These are phyloP conservation scores for Xanthoparmelia taractica DNA, from an alignment of 495 filamentous ascomycete genomes.

Conservation along the genomic window DNA sequence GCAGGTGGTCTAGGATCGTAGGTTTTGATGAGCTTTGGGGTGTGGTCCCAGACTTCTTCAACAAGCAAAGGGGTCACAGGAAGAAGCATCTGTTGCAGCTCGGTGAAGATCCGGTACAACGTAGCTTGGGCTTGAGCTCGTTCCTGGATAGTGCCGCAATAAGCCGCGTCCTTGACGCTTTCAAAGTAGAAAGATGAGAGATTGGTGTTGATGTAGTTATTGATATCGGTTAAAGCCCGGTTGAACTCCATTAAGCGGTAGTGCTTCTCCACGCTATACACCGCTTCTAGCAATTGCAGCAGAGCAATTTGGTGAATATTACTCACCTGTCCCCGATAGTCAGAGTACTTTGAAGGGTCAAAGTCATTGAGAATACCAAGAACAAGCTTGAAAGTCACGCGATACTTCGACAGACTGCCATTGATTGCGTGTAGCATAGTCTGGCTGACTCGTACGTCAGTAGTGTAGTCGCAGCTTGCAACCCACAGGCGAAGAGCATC, in stretches of 20 bases:
- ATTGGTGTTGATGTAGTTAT: conserved; percentile 69
- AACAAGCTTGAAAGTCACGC: conserved; percentile 79
- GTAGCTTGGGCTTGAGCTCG: conserved; percentile 56
- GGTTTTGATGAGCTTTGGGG: conserved; percentile 54
- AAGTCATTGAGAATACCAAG: conserved; percentile 70
- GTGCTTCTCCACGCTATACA: conserved; percentile 49
- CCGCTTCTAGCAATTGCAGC: conserved; percentile 57
- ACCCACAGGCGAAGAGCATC: conserved; percentile 91
- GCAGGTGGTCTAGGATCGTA: conserved; percentile 38
- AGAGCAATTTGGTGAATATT: conserved; percentile 59
- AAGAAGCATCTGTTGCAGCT: conserved; percentile 66
- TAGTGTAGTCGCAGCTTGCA: conserved; percentile 83
- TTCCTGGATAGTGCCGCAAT: conserved; percentile 47
- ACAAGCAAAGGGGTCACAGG: conserved; percentile 80
- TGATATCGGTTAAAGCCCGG: conserved; percentile 63
- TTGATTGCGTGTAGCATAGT: conserved; percentile 67
- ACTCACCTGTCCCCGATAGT: conserved; percentile 22
- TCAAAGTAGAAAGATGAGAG: conserved; percentile 94
- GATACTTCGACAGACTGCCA: conserved; percentile 70
- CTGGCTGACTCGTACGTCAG: conserved; percentile 71
- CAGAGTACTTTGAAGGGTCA: conserved; percentile 26
- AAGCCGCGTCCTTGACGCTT: conserved; percentile 79
- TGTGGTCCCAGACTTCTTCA: conserved; percentile 79
- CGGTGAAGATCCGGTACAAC: conserved; percentile 57
- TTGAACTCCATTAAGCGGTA: conserved; percentile 73